Conservation (phyloP, 768 basidiomycete species). For the Amanita polypyramis region DNA sequence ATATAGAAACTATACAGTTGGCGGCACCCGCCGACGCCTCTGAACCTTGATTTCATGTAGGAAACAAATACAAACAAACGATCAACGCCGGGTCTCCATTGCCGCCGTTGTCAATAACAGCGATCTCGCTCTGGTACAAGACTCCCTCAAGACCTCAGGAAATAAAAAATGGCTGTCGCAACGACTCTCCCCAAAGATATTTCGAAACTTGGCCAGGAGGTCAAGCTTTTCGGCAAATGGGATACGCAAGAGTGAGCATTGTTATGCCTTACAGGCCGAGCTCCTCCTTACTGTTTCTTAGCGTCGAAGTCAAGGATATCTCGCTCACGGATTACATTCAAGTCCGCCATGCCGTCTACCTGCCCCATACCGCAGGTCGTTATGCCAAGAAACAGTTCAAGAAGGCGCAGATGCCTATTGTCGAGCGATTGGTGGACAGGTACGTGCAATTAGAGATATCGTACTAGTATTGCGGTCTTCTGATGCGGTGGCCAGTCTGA, state of each 20-base stretch:
- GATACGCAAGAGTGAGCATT: slow-evolving; percentile 87
- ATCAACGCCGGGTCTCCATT: slow-evolving; percentile 21
- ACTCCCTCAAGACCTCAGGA: slow-evolving; percentile 27
- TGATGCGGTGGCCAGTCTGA: slow-evolving; percentile 47
- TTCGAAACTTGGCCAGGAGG: slow-evolving; percentile 70
- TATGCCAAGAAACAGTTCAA: slow-evolving; percentile 99
- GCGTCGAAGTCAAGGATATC: slow-evolving; percentile 98
- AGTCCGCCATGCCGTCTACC: slow-evolving; percentile 93
- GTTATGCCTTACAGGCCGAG: slow-evolving; percentile 4
- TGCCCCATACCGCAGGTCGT: slow-evolving; percentile 98
- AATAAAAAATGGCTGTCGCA: slow-evolving; percentile 45
- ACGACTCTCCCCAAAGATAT: slow-evolving; percentile 77
- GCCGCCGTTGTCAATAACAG: slow-evolving; percentile 22
- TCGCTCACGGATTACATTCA: slow-evolving; percentile 99
- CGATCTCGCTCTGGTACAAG: slow-evolving; percentile 16
- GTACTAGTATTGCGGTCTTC: not conserved
- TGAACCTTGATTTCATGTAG: slow-evolving; percentile 32
- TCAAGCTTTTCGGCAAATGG: slow-evolving; percentile 99
- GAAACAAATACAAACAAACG: slow-evolving; percentile 40
- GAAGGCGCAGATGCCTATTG: slow-evolving; percentile 99
- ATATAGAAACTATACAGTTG: slow-evolving; percentile 33
- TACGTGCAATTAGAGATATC: slow-evolving; percentile 24
- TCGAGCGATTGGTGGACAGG: slow-evolving; percentile 98
- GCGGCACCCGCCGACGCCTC: slow-evolving; percentile 23
- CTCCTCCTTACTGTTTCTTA: slow-evolving; percentile 17